Evolutionary conservation across 257 asterid species (phyloP), one percentile per base, ranked within the genome.

Genomic region (Solanum corneliomulleri): DNA sequence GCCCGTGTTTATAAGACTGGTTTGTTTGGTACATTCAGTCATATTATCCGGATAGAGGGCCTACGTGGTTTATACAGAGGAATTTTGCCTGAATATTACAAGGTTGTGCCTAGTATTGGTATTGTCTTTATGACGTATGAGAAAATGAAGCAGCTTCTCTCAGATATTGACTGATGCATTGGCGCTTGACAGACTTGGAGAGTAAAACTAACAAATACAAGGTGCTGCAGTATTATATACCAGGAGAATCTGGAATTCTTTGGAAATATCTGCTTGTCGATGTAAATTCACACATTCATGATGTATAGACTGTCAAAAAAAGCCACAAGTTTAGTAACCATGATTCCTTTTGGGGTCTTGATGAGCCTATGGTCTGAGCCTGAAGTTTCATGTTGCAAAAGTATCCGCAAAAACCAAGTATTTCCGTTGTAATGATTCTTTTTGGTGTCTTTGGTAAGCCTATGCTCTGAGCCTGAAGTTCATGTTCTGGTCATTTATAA

Each of bases 41-140:
- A 93, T 83, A 94, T 95, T 74, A 87, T 92, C 83, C 86, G 78
- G 58, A 83, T 88, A 29, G 98, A 94, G 91, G 96, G 98, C 45
- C 52, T 91, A 31, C 91, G 91, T 11, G 98, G 98, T 71, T 86
- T 95, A 86, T 95, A 94, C 82, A 86, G 98, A 72, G 98, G 98
- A 83, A 95, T 95, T 83, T 87, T 95, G 85, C 98, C 98, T 7
- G 98, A 95, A 89, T 94, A 92, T 84, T 93, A 91, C 97, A 95
- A 95, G 91, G 98, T 93, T 27, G 98, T 94, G 75, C 98, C 98
- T 4, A 91, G 97, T 70, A 94, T 95, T 33, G 92, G 97, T 58
- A 95, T 95, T 25, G 95, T 95, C 75, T 95, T 94, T 89, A 94
- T 94, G 98, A 95, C 98, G 7, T 95, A 94, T 37, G 98, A 95